These are phyloP conservation scores for Meyerozyma carpophila DNA, from an alignment of 1,139 yeast genomes.

Conservation along the genomic window DNA sequence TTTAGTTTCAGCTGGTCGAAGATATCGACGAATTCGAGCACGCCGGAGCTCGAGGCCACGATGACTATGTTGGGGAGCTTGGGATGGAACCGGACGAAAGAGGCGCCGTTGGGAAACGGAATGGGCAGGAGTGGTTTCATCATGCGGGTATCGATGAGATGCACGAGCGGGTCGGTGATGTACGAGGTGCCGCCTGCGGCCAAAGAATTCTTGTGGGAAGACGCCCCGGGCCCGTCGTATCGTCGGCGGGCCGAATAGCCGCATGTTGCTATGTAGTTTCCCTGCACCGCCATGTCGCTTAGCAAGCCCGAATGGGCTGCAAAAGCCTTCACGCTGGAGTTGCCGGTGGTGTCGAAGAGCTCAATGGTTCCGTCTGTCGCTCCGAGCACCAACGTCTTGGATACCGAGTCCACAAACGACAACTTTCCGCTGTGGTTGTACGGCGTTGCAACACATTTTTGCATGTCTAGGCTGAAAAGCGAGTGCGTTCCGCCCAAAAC, in stretches of 20 bases:
- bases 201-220: background rate
- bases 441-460: constrained; percentile 36
- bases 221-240: constrained; percentile 7
- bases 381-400: constrained; percentile 56
- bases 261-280: constrained; percentile 73
- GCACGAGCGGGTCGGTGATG: constrained; percentile 71
- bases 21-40: constrained; percentile 78
- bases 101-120: constrained; percentile 88
- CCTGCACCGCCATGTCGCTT: constrained; percentile 74
- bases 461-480: constrained; percentile 56
- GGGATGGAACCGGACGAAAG: constrained; percentile 81
- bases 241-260: constrained; percentile 62
- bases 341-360: constrained; percentile 65
- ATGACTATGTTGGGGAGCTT: constrained; percentile 74
- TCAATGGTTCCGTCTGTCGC: constrained; percentile 65
- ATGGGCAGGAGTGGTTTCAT: constrained; percentile 74
- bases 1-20: constrained; percentile 66
- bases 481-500: constrained; percentile 32
- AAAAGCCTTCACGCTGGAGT: constrained; percentile 52
- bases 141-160: constrained; percentile 73
- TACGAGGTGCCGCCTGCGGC: constrained; percentile 7
- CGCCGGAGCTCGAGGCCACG: constrained; percentile 73
- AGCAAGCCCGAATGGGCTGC: constrained; percentile 71
- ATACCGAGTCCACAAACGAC: constrained; percentile 25
- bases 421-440: constrained; percentile 28